Percentiles rank a stretch among this genome's conserved stretches.
Conservation (phyloP, 176 grass and related monocot species). For the Carex kokanica region DNA sequence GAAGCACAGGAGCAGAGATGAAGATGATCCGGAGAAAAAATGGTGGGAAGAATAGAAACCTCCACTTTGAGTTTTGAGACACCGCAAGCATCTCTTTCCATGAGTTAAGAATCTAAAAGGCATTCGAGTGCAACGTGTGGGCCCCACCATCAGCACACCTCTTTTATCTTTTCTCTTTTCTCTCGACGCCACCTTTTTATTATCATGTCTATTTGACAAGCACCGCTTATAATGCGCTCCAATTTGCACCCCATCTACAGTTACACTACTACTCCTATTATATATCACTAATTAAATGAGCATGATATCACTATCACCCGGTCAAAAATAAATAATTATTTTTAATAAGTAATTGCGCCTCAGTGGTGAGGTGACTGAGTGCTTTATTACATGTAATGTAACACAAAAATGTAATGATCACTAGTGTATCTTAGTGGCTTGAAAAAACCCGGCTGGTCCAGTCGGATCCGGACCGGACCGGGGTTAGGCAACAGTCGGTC, state of each 20-base stretch:
- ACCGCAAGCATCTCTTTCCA: conserved; percentile 45
- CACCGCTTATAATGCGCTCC: background rate
- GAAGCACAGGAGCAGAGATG: no score
- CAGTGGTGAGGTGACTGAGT: background rate
- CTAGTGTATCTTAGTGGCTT: conserved; percentile 2
- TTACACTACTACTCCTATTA: background rate
- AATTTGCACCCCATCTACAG: conserved; percentile 10
- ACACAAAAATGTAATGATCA: background rate
- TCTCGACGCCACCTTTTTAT: background rate
- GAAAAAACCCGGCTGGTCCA: no score
- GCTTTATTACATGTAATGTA: background rate
- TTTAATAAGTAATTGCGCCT: background rate
- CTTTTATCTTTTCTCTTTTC: background rate
- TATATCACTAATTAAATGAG: background rate
- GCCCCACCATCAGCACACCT: background rate
- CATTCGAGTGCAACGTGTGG: conserved; percentile 27
- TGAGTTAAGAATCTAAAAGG: conserved; percentile 45
- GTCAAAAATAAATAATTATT: background rate
- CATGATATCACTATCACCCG: conserved; percentile 2
- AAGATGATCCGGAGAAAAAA: no score
- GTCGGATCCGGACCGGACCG: no score
- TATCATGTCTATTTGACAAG: conserved; percentile 11
- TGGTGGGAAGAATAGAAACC: no score
- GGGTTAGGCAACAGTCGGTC: no score
- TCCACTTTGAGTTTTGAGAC: no score